Evolutionary conservation across 2,329 filamentous ascomycete genomes (phyloP).

Genomic region (Colletotrichum navitas): DNA sequence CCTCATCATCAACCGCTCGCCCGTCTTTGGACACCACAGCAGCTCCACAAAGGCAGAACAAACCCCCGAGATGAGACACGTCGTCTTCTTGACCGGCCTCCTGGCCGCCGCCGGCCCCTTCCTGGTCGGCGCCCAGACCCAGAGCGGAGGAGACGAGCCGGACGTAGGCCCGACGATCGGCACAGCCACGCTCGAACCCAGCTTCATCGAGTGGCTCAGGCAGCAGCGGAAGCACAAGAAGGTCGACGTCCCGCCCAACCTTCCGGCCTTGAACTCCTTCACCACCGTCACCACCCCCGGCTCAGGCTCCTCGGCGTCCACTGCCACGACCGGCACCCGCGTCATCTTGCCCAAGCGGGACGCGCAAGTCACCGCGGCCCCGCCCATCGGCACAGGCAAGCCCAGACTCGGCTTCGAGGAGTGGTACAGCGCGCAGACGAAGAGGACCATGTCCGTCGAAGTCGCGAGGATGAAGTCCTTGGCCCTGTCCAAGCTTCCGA

Average conservation of each 20-base stretch:
- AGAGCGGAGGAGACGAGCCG: too few species aligned
- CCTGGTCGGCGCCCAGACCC: not conserved
- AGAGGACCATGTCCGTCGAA: too few species aligned
- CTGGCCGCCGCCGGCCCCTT: conserved; percentile 3
- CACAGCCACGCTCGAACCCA: not conserved
- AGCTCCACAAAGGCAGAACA: not conserved
- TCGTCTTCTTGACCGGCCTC: not conserved
- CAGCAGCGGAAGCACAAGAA: too few species aligned
- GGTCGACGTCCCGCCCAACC: not conserved
- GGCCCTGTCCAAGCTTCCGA: too few species aligned
- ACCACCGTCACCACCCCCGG: not conserved
- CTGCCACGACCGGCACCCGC: too few species aligned
- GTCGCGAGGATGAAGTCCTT: too few species aligned
- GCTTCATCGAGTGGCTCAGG: too few species aligned
- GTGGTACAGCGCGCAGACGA: too few species aligned
- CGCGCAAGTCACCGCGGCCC: too few species aligned
- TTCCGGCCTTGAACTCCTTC: not conserved
- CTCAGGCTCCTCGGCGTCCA: not conserved
- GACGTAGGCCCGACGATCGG: not conserved
- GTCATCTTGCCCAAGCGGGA: too few species aligned
- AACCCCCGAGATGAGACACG: not conserved
- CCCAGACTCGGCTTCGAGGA: too few species aligned
- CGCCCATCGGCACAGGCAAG: too few species aligned
- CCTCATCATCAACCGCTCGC: not conserved
- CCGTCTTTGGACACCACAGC: not conserved